A percentile compares a stretch with the other conserved stretches of the same genome.
Conservation (phyloP, 2,329 filamentous ascomycete genomes). For the Aspergillus sp. region DNA sequence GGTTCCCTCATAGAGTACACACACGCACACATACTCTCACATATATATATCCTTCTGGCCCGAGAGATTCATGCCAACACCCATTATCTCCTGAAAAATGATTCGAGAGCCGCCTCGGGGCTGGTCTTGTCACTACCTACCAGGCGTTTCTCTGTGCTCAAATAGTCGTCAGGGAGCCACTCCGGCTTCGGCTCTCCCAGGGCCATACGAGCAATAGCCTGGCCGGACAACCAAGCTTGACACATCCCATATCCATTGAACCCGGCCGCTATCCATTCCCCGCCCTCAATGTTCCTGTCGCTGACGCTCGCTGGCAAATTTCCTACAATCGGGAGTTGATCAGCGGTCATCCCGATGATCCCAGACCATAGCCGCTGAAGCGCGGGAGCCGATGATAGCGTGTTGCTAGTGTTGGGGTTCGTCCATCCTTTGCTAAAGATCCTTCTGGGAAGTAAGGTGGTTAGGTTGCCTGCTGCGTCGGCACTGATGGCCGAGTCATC, state of each 20-base stretch:
- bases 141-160: background rate
- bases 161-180: background rate
- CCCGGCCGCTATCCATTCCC: slow-evolving; percentile 31
- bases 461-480: slow-evolving; percentile 1
- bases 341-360: slow-evolving; percentile 57
- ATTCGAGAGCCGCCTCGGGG: no score
- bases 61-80: no score
- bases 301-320: slow-evolving; percentile 14
- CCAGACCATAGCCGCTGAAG: slow-evolving; percentile 53
- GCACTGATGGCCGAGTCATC: slow-evolving; percentile 10
- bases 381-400: slow-evolving; percentile 11
- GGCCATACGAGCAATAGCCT: slow-evolving; percentile 24
- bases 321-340: slow-evolving; percentile 55
- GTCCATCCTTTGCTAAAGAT: slow-evolving; percentile 16
- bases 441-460: slow-evolving; percentile 19
- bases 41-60: no score
- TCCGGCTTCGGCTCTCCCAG: slow-evolving; percentile 5
- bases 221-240: slow-evolving; percentile 26
- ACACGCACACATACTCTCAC: no score
- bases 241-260: slow-evolving; percentile 32
- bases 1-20: no score
- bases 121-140: no score
- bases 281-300: slow-evolving; percentile 8
- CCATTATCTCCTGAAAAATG: no score
- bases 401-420: background rate